phyloP scores from a whole-genome alignment of 192 early-diverging fungal genomes.

The Pilaira anomala region DNA sequence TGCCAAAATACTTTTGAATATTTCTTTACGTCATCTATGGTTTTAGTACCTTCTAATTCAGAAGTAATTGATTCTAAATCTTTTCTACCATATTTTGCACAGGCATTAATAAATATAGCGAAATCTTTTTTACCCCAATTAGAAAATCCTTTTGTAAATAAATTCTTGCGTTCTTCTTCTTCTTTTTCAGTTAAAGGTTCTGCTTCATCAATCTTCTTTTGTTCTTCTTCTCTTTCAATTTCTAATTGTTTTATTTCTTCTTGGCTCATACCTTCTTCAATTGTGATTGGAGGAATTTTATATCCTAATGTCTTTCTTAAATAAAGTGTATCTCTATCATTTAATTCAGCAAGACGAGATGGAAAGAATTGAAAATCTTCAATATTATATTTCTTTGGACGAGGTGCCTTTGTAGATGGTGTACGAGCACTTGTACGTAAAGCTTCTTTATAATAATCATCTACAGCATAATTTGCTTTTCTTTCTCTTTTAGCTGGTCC shows the following conservation, averaged over 20 bases:
- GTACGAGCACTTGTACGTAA: conserved; percentile 65
- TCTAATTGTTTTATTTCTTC: conserved; percentile 47
- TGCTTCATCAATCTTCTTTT: conserved; percentile 81
- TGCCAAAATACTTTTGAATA: conserved; percentile 90
- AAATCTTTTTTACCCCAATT: conserved; percentile 93
- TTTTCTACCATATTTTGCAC: conserved; percentile 79
- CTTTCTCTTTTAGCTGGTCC: conserved; percentile 93
- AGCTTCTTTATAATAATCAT: conserved; percentile 91
- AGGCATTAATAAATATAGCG: conserved; percentile 78
- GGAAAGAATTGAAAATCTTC: conserved; percentile 96
- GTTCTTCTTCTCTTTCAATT: conserved; percentile 67
- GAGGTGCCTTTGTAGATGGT: conserved; percentile 51
- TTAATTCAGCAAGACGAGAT: conserved; percentile 67
- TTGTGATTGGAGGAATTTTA: conserved; percentile 49
- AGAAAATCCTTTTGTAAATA: conserved; percentile 71
- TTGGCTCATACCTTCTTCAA: conserved; percentile 35
- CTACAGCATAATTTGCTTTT: conserved; percentile 87
- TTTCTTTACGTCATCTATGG: conserved; percentile 74
- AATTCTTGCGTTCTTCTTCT: conserved; percentile 67
- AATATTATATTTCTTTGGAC: conserved; percentile 61
- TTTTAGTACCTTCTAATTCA: conserved; percentile 95
- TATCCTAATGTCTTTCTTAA: conserved; percentile 74
- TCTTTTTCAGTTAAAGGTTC: conserved; percentile 92
- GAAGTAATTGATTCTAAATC: conserved; percentile 68
- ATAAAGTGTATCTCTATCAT: conserved; percentile 78